These are phyloP conservation scores for Ceratopteris richardii DNA, from an alignment of 75 land plant genomes.

Conservation along the genomic window DNA sequence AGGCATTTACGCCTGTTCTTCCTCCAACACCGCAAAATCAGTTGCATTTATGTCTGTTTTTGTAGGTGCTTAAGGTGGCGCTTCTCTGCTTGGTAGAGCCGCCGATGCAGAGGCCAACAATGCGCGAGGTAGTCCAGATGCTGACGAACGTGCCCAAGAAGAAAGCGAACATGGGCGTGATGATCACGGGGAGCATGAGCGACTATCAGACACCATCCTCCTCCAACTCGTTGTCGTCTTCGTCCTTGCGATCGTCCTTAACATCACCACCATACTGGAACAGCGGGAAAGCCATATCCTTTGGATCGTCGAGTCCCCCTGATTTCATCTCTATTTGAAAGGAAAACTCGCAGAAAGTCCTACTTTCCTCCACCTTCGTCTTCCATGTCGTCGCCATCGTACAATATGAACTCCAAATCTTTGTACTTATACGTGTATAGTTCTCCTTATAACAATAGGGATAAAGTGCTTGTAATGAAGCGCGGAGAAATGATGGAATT, in stretches of 20 bases:
- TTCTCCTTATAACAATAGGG: too few relatives aligned
- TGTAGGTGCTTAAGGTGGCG: conserved; percentile 28
- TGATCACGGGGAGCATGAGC: neutral
- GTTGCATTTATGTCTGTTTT: too few relatives aligned
- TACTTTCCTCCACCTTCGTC: too few relatives aligned
- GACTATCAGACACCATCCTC: neutral
- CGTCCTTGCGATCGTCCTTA: neutral
- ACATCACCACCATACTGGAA: neutral
- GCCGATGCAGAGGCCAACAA: conserved; percentile 72
- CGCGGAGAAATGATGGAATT: too few relatives aligned
- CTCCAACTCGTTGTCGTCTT: neutral
- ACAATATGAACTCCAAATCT: too few relatives aligned
- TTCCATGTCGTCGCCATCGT: too few relatives aligned
- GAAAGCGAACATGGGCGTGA: neutral
- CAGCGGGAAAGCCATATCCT: neutral
- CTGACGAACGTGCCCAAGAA: conserved; percentile 21
- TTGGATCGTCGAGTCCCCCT: neutral
- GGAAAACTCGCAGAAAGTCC: too few relatives aligned
- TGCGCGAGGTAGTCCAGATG: conserved; percentile 91
- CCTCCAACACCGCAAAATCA: too few relatives aligned
- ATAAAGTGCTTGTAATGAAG: too few relatives aligned
- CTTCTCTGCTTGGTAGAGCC: conserved; percentile 62
- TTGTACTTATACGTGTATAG: too few relatives aligned
- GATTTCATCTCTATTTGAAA: neutral
- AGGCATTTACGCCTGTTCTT: too few relatives aligned